These are phyloP conservation scores for Paraconiothyrium sp. DNA, from an alignment of 2,329 filamentous ascomycete species.

Conservation along the genomic window DNA sequence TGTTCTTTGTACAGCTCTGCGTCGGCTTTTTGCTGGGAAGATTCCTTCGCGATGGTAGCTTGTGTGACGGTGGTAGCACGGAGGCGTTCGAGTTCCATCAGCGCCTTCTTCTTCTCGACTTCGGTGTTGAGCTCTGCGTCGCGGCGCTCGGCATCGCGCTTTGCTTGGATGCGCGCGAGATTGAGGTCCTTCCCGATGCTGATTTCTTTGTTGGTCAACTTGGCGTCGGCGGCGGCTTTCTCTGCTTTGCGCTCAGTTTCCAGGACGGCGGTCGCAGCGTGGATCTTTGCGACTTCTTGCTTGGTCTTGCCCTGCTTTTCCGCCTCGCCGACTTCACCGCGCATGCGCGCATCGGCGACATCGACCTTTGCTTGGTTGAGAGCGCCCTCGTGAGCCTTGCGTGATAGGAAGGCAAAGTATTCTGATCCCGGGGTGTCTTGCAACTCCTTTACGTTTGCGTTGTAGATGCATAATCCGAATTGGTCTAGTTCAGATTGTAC, in stretches of 20 bases:
- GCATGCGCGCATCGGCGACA: constrained; percentile 67
- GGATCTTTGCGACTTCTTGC: constrained; percentile 87
- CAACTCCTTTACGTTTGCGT: constrained; percentile 85
- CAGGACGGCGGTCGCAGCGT: constrained; percentile 83
- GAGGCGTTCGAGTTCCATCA: constrained; percentile 81
- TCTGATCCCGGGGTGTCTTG: constrained; percentile 82
- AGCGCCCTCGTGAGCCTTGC: constrained; percentile 86
- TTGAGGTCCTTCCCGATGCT: constrained; percentile 77
- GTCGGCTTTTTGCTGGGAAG: constrained; percentile 74
- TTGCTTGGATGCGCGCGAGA: constrained; percentile 77
- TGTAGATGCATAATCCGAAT: constrained; percentile 76
- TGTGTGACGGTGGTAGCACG: constrained; percentile 81
- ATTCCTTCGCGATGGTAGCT: constrained; percentile 74
- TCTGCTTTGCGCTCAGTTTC: constrained; percentile 87
- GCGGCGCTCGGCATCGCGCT: constrained; percentile 75
- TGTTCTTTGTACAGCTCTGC: constrained; percentile 60
- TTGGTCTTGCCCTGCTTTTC: constrained; percentile 82
- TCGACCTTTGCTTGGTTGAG: constrained; percentile 78
- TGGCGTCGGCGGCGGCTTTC: constrained; percentile 80
- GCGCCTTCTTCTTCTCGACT: constrained; percentile 79
- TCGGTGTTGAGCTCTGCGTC: constrained; percentile 83
- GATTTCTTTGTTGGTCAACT: constrained; percentile 76
- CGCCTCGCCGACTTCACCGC: constrained; percentile 79
- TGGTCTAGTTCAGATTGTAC: constrained; percentile 82
- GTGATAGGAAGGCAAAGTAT: constrained; percentile 83